A percentile compares a stretch with the other conserved stretches of the same genome.
Conservation (phyloP, 1,139 yeast species). For the Candida glucosophila region DNA sequence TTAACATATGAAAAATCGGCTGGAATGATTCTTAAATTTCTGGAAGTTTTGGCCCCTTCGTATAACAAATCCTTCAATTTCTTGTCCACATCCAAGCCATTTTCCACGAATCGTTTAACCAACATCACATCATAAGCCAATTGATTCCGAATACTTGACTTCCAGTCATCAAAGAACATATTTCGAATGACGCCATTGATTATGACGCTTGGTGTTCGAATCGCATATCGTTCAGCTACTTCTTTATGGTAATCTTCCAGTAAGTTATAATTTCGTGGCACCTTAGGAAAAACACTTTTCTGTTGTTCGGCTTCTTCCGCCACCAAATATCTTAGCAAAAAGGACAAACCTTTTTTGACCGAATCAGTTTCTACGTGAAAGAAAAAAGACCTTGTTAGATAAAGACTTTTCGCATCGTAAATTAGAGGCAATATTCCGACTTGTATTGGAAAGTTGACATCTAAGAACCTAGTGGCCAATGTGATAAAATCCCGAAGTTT, state of each 20-base stretch:
- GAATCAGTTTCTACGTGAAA: slow-evolving; percentile 22
- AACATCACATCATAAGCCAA: slow-evolving; percentile 27
- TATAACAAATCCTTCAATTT: slow-evolving; percentile 24
- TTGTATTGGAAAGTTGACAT: slow-evolving; percentile 65
- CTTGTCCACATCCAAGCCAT: slow-evolving; percentile 11
- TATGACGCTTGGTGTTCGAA: slow-evolving; percentile 45
- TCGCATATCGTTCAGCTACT: slow-evolving; percentile 23
- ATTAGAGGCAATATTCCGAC: slow-evolving; percentile 68
- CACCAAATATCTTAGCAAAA: slow-evolving; percentile 30
- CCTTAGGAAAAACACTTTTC: slow-evolving; percentile 14
- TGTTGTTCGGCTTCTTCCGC: slow-evolving; percentile 18
- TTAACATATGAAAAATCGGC: slow-evolving; percentile 21
- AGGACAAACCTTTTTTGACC: slow-evolving; percentile 31
- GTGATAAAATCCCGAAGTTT: slow-evolving; percentile 42
- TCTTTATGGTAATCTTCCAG: no score
- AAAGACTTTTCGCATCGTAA: slow-evolving; percentile 17
- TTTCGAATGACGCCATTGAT: slow-evolving; percentile 74
- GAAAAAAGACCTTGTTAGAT: slow-evolving; percentile 25
- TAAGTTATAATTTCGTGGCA: slow-evolving; percentile 10
- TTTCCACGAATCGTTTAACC: slow-evolving; percentile 16
- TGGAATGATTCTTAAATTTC: slow-evolving; percentile 30
- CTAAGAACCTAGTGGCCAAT: slow-evolving; percentile 41
- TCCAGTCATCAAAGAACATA: slow-evolving; percentile 37
- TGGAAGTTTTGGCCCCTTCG: slow-evolving; percentile 20
- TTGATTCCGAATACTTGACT: slow-evolving; percentile 29